Evolutionary conservation across 306 rosid species (phyloP).

Genomic region (Senna siamea): DNA sequence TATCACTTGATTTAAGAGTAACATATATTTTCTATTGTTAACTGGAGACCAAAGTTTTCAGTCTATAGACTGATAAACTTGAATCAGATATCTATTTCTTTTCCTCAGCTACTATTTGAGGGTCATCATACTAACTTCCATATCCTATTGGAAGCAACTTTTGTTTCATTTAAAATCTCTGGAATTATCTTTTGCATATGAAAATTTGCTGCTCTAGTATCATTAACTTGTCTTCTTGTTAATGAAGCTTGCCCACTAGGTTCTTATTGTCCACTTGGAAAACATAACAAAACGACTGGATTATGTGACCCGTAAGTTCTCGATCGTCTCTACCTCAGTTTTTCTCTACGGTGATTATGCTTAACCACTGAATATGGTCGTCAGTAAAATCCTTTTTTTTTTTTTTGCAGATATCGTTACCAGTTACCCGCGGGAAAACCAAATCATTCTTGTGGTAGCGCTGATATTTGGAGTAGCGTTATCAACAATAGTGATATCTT

Average conservation of each 20-base stretch:
- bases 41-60: not conserved
- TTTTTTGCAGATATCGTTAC: conserved; percentile 70
- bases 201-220: conserved; percentile 4
- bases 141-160: not conserved
- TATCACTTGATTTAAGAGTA: not conserved
- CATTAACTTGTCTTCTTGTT: conserved; percentile 31
- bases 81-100: conserved; percentile 9
- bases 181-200: not conserved
- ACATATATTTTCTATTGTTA: not conserved
- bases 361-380: not conserved
- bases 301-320: conserved; percentile 81
- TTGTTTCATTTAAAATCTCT: conserved; percentile 26
- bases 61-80: not conserved
- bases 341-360: not conserved
- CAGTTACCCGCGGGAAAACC: conserved; percentile 66
- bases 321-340: too few species aligned
- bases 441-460: conserved; percentile 81
- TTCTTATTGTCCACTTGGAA: conserved; percentile 75
- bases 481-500: conserved; percentile 65
- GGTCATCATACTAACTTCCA: not conserved
- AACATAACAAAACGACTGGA: conserved; percentile 61
- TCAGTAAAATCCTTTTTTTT: not conserved
- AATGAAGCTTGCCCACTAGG: conserved; percentile 90
- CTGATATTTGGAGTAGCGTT: conserved; percentile 73
- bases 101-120: conserved; percentile 1